These are phyloP conservation scores for Plectranthus barbatus DNA, from an alignment of 257 asterid genomes.

Conservation along the genomic window DNA sequence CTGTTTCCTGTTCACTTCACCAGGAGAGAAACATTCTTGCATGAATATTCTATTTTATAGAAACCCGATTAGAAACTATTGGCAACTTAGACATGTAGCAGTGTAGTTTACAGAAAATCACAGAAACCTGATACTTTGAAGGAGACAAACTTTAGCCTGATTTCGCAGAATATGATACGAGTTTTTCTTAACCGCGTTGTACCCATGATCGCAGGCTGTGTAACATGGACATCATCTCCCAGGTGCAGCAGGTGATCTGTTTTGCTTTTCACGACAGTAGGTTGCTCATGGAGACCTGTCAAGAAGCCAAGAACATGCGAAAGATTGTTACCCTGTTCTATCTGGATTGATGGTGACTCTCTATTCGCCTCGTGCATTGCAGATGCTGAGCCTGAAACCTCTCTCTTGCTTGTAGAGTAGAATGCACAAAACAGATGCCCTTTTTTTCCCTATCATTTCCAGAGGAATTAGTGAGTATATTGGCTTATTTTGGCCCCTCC, in stretches of 20 bases:
- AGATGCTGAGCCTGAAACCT: constrained; percentile 2
- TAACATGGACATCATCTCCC: constrained; percentile 95
- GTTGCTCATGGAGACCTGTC: constrained; percentile 95
- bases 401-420: constrained; percentile 7
- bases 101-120: too few relatives aligned
- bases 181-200: not conserved
- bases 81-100: too few relatives aligned
- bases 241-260: constrained; percentile 95
- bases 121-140: not conserved
- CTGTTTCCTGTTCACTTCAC: too few relatives aligned
- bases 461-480: not conserved
- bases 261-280: constrained; percentile 96
- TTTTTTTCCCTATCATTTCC: not conserved
- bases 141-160: not conserved
- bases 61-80: too few relatives aligned
- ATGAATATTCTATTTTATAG: too few relatives aligned
- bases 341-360: constrained; percentile 45
- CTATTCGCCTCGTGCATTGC: constrained; percentile 8
- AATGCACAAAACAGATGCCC: not conserved
- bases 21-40: not conserved
- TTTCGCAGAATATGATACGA: too few relatives aligned
- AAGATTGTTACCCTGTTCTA: constrained; percentile 93
- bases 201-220: constrained; percentile 57
- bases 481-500: not conserved
- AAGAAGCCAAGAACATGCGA: constrained; percentile 85